Evolutionary conservation across 2,329 filamentous ascomycete species (phyloP).

Genomic region (Madurella fahalii): DNA sequence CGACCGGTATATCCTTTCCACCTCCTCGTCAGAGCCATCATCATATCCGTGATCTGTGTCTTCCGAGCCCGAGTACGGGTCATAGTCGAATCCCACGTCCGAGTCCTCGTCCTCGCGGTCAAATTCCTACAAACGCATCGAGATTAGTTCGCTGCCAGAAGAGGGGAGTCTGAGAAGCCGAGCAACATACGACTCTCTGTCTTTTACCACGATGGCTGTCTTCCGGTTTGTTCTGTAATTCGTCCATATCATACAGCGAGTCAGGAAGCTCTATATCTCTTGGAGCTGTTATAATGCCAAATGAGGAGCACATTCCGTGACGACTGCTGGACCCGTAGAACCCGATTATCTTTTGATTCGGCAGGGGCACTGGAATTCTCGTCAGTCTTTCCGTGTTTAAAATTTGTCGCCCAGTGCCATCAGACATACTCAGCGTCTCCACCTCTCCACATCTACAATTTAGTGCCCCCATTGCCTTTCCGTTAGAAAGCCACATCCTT

Average conservation of each 20-base stretch:
- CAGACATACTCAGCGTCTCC: conserved; percentile 5
- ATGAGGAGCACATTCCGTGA: conserved; percentile 34
- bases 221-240: conserved; percentile 35
- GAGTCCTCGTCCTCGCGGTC: not conserved
- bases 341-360: conserved; percentile 40
- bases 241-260: conserved; percentile 38
- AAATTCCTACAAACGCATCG: no score
- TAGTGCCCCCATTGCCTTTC: conserved; percentile 15
- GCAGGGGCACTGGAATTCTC: not conserved
- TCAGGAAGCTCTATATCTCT: conserved; percentile 37
- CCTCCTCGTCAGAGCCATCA: conserved; percentile 6
- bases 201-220: conserved; percentile 3
- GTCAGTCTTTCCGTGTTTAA: conserved; percentile 8
- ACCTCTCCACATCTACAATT: not conserved
- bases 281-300: conserved; percentile 46
- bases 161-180: no score
- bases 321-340: conserved; percentile 40
- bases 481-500: conserved; percentile 20
- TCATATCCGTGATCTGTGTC: conserved; percentile 13
- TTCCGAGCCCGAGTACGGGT: no score
- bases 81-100: no score
- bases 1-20: not conserved
- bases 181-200: conserved; percentile 2
- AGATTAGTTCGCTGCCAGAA: no score
- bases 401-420: not conserved